Evolutionary conservation across 805 yeast genomes (phyloP), one percentile per base, ranked within the genome.

Genomic region (Sungouiozyma ichnusensis): DNA sequence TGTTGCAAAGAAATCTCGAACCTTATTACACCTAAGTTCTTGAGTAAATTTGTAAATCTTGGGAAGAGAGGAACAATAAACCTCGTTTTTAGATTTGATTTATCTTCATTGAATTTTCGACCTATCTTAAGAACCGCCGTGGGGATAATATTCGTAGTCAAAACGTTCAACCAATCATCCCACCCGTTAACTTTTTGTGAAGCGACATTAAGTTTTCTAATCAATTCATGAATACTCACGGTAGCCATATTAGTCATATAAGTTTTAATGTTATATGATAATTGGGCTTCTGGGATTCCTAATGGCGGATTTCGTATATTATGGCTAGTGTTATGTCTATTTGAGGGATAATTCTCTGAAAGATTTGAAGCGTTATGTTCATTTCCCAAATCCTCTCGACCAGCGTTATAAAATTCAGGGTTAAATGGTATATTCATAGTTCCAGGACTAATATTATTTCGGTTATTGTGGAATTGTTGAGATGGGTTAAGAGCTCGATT

Each of bases 1-100:
- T 69, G 62, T 18, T 69, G 68, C 2, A 72, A 62, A 2, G 66
- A 63, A 4, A 77, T 74, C 4, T 79, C 77, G 2, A 74, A 64
- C 35, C 70, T 66, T 27, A 70, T 43, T 69, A 69, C 2, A 6
- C 29, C 29, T 11, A 24, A 24, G 11, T 24, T 24, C 11, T 24
- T 24, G 9, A 24, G 11, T 6, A 24, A 11, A 6, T 24, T 24
- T 24, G 29, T 24, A 24, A 24, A 24, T 24, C 29, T 24, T 24
- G 29, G 29, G 29, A 24, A 24, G 6, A 24, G 11, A 6, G 29
- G 29, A 24, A 24, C 29, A 24, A 24, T 24, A 11, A 24, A 24
- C 11, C 29, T 6, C 11, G 29, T 24, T 11, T 24, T 24, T 11
- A 24, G 11, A 11, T 11, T 24, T 24, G 11, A 7, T 24, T 24